These are phyloP conservation scores for Phytophthora sansomeana DNA, from an alignment of 352 stramenopile species.

Conservation along the genomic window DNA sequence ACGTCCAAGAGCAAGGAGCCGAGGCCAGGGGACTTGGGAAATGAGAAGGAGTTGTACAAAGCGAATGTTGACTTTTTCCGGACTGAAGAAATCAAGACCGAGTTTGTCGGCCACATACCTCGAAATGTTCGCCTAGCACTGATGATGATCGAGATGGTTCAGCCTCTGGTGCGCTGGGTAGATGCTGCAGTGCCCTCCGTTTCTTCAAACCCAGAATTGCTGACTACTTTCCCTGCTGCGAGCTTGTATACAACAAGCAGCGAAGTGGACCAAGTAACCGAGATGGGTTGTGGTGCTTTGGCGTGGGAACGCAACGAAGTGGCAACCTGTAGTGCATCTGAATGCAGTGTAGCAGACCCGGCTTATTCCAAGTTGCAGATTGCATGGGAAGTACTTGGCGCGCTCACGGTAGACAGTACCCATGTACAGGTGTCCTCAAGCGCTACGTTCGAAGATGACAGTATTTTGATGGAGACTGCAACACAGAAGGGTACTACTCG, in stretches of 20 bases:
- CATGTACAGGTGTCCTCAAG: conserved; percentile 70
- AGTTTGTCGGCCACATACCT: conserved; percentile 92
- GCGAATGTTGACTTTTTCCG: conserved; percentile 73
- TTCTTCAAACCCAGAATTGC: conserved; percentile 14
- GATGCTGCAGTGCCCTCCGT: conserved; percentile 29
- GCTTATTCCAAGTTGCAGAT: conserved; percentile 62
- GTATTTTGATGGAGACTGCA: conserved; percentile 57
- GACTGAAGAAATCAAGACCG: conserved; percentile 29
- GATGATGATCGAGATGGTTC: conserved; percentile 94
- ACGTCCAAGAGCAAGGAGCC: conserved; percentile 94
- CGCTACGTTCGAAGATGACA: conserved; percentile 48
- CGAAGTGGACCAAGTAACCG: conserved; percentile 45
- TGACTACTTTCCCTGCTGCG: conserved; percentile 51
- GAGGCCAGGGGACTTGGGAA: conserved; percentile 70
- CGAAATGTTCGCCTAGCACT: conserved; percentile 96
- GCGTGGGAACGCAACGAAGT: conserved; percentile 50
- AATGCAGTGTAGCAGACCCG: conserved; percentile 41
- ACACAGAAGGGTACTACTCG: conserved; percentile 59
- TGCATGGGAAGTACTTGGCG: conserved; percentile 82
- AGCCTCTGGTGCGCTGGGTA: conserved; percentile 93
- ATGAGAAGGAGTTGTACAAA: conserved; percentile 69
- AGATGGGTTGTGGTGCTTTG: conserved; percentile 60
- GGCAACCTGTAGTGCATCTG: conserved; percentile 51
- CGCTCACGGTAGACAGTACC: conserved; percentile 78
- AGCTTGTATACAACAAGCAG: conserved; percentile 50